Evolutionary conservation across 768 basidiomycete species (phyloP), one percentile per base, ranked within the genome.

Genomic region (Tricholoma matsutake): DNA sequence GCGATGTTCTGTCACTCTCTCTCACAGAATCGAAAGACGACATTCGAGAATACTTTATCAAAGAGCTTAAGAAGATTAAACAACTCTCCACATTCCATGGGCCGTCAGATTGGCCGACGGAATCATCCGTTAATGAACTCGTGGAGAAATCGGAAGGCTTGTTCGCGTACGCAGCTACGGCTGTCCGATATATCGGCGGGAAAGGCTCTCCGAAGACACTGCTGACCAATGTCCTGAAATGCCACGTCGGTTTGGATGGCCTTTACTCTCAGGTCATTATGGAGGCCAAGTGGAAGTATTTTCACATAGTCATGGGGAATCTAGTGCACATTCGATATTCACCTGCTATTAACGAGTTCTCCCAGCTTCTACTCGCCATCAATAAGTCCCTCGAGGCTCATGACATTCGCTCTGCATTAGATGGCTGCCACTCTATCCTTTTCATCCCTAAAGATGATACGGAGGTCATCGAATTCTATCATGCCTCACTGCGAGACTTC

Each of bases 261-360:
- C 29, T 60, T 9, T 60, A 60, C 16, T 3, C 4, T n/a, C 59
- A 60, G 28, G 59, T 56, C 22, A 59, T 59, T 29, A 34, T 18
- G 32, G 58, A 31, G 16, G 58, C 58, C 51, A 59, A 25, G 28
- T 54, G 31, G 29, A 7, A 59, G 1, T 7, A 18, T 52, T 59
- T 53, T 31, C 13, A 59, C 37, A 49, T 59, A 28, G 49, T 59
- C 45, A 53, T 59, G 34, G 51, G 58, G 32, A 18, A 7, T 20
- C 29, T 59, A 29, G 31, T 59, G 58, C 37, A 59, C 34, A 49
- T 59, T 34, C 58, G 47, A 52, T 59, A 59, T 54, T 18, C 58
- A 52, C 45, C 53, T 31, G 4, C 29, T 31, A 22, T 51, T 31
- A 54, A 54, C 29, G 18, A 52, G 4, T 32, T 59, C 3, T 59